Conservation (phyloP, 2,329 filamentous ascomycete species). For the Lasiodiplodia gonubiensis region DNA sequence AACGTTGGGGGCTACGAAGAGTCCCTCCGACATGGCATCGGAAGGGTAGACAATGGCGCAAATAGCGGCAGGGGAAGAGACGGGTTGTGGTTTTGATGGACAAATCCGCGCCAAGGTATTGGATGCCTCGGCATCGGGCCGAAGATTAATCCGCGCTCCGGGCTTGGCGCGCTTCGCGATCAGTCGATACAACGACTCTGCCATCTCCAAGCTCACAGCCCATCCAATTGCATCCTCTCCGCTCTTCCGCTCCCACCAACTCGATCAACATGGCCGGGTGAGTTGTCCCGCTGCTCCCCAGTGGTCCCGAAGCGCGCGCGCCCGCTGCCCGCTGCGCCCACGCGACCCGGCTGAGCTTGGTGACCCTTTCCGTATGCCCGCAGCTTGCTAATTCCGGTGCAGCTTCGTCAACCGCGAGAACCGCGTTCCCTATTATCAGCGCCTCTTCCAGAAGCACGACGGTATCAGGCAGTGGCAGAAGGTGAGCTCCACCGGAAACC, state of each 20-base stretch:
- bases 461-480: conserved; percentile 77
- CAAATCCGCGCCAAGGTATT: conserved; percentile 23
- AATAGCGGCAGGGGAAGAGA: neutral
- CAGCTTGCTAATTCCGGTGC: conserved; percentile 30
- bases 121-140: neutral
- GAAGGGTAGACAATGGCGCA: neutral
- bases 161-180: conserved; percentile 24
- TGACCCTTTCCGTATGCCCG: neutral
- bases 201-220: conserved; percentile 17
- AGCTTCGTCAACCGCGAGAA: conserved; percentile 74
- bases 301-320: neutral
- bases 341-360: conserved; percentile 10
- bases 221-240: conserved; percentile 27
- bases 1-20: neutral
- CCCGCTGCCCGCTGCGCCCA: neutral
- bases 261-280: conserved; percentile 28
- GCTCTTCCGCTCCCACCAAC: conserved; percentile 17
- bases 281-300: neutral
- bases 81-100: neutral
- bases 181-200: conserved; percentile 22
- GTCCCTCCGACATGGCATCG: conserved; percentile 21
- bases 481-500: conserved; percentile 54
- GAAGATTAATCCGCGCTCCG: neutral
- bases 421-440: conserved; percentile 76
- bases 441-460: conserved; percentile 75